Evolutionary conservation across 139 green algal genomes (phyloP).

Genomic region (Micractinium conductrix): DNA sequence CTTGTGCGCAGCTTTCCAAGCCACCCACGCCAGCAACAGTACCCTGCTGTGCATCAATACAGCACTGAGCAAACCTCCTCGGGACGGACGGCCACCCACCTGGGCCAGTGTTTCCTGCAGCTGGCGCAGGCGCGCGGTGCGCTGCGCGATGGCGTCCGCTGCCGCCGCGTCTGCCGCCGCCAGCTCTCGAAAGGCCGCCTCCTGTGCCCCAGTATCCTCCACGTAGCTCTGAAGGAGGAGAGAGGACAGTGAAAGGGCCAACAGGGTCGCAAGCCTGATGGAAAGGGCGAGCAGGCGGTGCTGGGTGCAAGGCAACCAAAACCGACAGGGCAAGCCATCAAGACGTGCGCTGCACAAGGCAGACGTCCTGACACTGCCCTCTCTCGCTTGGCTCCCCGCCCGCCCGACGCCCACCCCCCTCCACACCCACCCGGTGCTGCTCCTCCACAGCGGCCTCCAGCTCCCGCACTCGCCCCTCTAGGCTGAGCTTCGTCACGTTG

Average conservation of each 20-base stretch:
- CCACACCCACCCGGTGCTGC: slow-evolving; percentile 21
- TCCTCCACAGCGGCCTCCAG: slow-evolving; percentile 66
- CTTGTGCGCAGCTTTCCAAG: too few species aligned
- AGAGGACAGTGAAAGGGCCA: background rate
- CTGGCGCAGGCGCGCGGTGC: slow-evolving; percentile 13
- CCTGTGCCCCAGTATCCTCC: slow-evolving; percentile 9
- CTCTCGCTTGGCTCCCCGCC: background rate
- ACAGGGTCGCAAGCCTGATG: background rate
- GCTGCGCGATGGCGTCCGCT: slow-evolving; percentile 1
- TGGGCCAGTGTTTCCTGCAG: slow-evolving; percentile 29
- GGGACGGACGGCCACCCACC: background rate
- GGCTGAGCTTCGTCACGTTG: slow-evolving; percentile 91
- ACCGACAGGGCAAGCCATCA: background rate
- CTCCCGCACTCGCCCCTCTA: slow-evolving; percentile 86
- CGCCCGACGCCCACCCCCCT: background rate
- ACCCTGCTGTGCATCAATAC: too few species aligned
- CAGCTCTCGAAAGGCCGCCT: background rate
- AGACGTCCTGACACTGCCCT: background rate
- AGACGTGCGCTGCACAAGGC: background rate
- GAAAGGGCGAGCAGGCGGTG: background rate
- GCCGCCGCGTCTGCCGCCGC: background rate
- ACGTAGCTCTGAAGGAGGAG: background rate
- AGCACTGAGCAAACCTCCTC: background rate
- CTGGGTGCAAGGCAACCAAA: background rate
- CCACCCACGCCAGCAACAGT: too few species aligned